Conservation (phyloP, 2,329 filamentous ascomycete species). For the Leptographium lundbergii region DNA sequence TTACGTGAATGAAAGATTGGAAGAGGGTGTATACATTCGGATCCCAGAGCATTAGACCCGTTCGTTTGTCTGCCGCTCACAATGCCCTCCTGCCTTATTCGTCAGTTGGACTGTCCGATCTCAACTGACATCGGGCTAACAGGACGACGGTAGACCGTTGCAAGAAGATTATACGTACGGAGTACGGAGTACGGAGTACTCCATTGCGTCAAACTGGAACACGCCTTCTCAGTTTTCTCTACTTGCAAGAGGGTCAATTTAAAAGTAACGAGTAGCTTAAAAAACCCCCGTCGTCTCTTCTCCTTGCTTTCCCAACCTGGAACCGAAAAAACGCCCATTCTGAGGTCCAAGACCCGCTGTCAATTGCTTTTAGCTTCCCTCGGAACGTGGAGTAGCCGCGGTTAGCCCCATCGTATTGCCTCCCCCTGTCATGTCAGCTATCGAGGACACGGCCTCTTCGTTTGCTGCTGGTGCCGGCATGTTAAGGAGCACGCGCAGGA, state of each 20-base stretch:
- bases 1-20: too few relatives aligned
- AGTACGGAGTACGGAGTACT: not conserved
- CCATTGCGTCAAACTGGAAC: too few relatives aligned
- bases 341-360: not conserved
- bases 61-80: not conserved
- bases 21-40: too few relatives aligned
- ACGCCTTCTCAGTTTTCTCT: too few relatives aligned
- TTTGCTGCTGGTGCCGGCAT: not conserved
- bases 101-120: not conserved
- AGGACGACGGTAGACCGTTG: too few relatives aligned
- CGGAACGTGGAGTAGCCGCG: constrained; percentile 3
- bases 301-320: not conserved
- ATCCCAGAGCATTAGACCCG: too few relatives aligned
- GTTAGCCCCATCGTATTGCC: not conserved
- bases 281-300: not conserved
- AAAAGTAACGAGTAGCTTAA: not conserved
- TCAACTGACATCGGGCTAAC: not conserved
- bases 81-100: not conserved
- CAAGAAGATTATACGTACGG: too few relatives aligned
- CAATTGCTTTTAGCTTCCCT: not conserved
- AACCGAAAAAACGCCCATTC: not conserved
- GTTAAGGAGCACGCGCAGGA: not conserved
- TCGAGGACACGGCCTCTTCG: not conserved
- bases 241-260: too few relatives aligned
- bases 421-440: not conserved